A percentile compares a stretch with the other conserved stretches of the same genome.
Conservation (phyloP, 257 asterid genomes). For the Ehretia macrophylla region DNA sequence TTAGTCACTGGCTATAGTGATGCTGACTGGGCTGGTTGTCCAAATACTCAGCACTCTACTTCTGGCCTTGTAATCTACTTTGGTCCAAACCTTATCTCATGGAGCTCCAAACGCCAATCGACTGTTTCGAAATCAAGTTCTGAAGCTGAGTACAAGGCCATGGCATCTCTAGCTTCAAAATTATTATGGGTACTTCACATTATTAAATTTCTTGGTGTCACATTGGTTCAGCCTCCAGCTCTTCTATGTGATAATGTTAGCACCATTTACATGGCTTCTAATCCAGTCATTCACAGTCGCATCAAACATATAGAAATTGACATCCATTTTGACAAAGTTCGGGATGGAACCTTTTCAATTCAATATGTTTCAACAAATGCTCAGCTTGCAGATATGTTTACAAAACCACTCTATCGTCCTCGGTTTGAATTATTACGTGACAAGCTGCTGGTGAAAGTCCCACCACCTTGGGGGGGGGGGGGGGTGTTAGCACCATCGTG, state of each 20-base stretch:
- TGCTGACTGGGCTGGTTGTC: neutral
- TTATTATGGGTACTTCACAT: neutral
- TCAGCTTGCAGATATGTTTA: too few relatives aligned
- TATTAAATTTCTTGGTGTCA: neutral
- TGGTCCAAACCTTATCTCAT: neutral
- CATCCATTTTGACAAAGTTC: neutral
- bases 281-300: neutral
- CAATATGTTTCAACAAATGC: too few relatives aligned
- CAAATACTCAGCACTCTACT: neutral
- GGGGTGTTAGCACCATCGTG: too few relatives aligned
- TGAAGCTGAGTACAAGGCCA: neutral
- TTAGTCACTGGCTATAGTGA: neutral
- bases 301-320: neutral
- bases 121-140: neutral
- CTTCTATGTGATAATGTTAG: neutral
- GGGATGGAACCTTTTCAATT: too few relatives aligned
- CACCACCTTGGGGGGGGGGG: too few relatives aligned
- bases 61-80: neutral
- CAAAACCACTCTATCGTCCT: too few relatives aligned
- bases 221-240: neutral
- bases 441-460: too few relatives aligned
- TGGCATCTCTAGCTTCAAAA: neutral
- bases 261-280: neutral
- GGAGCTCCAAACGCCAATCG: neutral
- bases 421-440: too few relatives aligned